Conservation (phyloP, 2,329 filamentous ascomycete genomes). For the Aspergillus alliaceus region DNA sequence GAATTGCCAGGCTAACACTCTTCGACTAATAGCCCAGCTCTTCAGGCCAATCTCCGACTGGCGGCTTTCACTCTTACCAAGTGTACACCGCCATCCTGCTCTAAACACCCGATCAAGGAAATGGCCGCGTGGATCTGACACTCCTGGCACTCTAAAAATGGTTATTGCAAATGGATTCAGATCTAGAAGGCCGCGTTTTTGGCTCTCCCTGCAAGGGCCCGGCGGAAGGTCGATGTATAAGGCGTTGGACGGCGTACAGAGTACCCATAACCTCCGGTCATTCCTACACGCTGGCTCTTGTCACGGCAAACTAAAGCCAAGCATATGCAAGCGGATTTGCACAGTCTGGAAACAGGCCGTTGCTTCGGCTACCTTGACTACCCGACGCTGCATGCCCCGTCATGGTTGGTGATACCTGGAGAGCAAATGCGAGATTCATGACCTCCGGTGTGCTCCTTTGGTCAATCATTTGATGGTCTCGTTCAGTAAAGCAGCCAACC, state of each 20-base stretch:
- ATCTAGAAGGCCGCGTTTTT: constrained; percentile 11
- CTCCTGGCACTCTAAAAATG: constrained; percentile 7
- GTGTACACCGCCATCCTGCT: constrained; percentile 21
- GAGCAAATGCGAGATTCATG: background rate
- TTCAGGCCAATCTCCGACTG: background rate
- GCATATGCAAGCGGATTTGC: background rate
- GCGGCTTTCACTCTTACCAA: constrained; percentile 4
- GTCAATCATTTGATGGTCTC: background rate
- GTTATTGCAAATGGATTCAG: constrained; percentile 10
- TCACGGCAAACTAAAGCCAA: background rate
- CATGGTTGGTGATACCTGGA: background rate
- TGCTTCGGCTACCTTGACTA: background rate
- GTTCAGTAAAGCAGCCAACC: background rate
- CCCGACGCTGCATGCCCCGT: background rate
- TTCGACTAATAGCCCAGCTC: constrained; percentile 14
- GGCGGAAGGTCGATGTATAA: constrained; percentile 17
- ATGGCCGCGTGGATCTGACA: constrained; percentile 16
- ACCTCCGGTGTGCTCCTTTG: background rate
- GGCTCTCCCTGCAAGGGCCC: constrained; percentile 22
- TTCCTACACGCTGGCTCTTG: background rate
- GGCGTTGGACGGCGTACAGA: constrained; percentile 16
- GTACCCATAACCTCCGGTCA: constrained; percentile 4
- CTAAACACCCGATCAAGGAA: constrained; percentile 15
- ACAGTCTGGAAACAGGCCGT: background rate
- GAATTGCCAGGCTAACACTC: constrained; percentile 1